Evolutionary conservation across 2,329 filamentous ascomycete genomes (phyloP), one percentile per base, ranked within the genome.

Genomic region (Daldinia sp.): DNA sequence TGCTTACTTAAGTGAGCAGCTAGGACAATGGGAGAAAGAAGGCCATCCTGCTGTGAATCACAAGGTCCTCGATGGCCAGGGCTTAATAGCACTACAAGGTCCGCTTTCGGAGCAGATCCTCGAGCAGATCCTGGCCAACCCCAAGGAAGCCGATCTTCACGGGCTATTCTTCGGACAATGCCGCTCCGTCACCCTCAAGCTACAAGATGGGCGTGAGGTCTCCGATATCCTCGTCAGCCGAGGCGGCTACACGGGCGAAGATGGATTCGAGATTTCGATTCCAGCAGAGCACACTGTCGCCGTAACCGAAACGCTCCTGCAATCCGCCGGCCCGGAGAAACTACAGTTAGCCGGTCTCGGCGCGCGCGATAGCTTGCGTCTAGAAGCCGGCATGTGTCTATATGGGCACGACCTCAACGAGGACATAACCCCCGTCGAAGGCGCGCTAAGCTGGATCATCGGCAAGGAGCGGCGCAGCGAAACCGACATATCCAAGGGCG

Each of bases 381-480:
- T 99, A 27, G 95, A 99, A 81, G 95, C 95, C 0, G 95, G 95
- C 64, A 96, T 99, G 94, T 99, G 95, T 78, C 85, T 99, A n/a
- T 99, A 99, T 80, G 95, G 95, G n/a, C 93, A 98, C 79, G 95
- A 99, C 77, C 86, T 99, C 34, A 89, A 96, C 76, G 94, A 97
- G 75, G 77, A 78, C n/a, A 87, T 83, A 15, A 87, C 85, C 13
- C 85, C 85, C 13, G 83, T 84, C 66, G 85, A 87, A 77, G 85
- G 78, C 29, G 81, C 77, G 11, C 81, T 88, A 29, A 74, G 77
- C 68, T 99, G 95, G 94, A 86, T 97, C 73, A 89, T 99, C 63
- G 89, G 91, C 67, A 93, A 93, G 74, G 87, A 90, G 58, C 87
- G 94, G 15, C 89, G 85, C 19, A 79, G 51, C 55, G 69, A 76